Evolutionary conservation across 1,284 basidiomycete species (phyloP).

Genomic region (Ceratobasidium papillatum): DNA sequence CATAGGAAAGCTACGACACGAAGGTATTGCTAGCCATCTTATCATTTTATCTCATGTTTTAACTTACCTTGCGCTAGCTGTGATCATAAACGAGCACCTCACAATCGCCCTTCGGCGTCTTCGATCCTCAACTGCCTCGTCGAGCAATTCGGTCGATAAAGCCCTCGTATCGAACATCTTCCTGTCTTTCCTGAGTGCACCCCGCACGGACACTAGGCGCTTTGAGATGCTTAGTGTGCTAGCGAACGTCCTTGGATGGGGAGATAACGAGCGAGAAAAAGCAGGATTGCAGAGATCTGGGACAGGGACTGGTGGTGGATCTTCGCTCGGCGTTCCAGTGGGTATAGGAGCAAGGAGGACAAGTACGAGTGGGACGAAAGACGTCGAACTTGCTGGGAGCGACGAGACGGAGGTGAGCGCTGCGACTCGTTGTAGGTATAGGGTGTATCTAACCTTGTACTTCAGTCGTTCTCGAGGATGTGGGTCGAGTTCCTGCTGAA

Average conservation of each 20-base stretch:
- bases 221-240: conserved; percentile 96
- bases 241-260: conserved; percentile 89
- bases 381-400: conserved; percentile 71
- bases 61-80: conserved; percentile 61
- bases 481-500: conserved; percentile 97
- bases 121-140: conserved; percentile 71
- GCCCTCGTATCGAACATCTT: conserved; percentile 93
- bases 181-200: conserved; percentile 90
- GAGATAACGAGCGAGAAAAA: conserved; percentile 86
- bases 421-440: too few relatives aligned
- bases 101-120: conserved; percentile 96
- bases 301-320: conserved; percentile 48
- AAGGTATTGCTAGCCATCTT: conserved; percentile 63
- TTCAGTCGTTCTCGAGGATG: conserved; percentile 88
- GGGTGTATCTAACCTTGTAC: not conserved
- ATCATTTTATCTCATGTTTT: not conserved
- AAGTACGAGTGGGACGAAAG: conserved; percentile 53
- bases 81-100: conserved; percentile 96
- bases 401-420: conserved; percentile 76
- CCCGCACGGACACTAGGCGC: conserved; percentile 90
- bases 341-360: conserved; percentile 25
- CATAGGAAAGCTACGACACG: conserved; percentile 92
- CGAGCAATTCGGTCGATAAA: conserved; percentile 90
- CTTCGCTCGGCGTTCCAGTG: conserved; percentile 38
- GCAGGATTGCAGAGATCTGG: conserved; percentile 82